Evolutionary conservation across 768 basidiomycete genomes (phyloP).

Genomic region (Gymnopilus junonius): DNA sequence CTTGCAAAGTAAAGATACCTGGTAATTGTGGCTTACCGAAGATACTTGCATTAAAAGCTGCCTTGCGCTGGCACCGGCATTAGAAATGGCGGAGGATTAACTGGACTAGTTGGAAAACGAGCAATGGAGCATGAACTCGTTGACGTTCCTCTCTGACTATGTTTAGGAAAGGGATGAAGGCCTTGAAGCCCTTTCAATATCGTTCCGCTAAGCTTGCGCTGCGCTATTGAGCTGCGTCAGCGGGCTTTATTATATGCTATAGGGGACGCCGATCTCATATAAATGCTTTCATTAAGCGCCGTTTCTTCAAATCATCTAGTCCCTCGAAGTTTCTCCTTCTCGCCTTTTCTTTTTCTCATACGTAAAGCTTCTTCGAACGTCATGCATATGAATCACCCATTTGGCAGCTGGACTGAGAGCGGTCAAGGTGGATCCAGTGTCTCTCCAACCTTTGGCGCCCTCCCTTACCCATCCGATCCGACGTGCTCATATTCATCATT

Average conservation of each 20-base stretch:
- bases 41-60: background rate
- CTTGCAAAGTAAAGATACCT: background rate
- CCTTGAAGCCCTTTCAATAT: constrained; percentile 17
- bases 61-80: background rate
- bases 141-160: background rate
- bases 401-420: constrained; percentile 38
- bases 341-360: background rate
- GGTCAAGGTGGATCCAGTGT: constrained; percentile 33
- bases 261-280: background rate
- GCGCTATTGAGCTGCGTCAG: background rate
- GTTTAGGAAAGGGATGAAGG: constrained; percentile 4
- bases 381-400: constrained; percentile 43
- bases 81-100: background rate
- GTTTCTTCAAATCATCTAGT: background rate
- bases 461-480: constrained; percentile 53
- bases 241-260: background rate
- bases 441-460: constrained; percentile 66
- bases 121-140: constrained; percentile 1
- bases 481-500: constrained; percentile 39
- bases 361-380: background rate
- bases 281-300: constrained; percentile 1
- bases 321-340: constrained; percentile 7
- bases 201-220: background rate
- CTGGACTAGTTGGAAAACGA: background rate
- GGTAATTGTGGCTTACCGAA: background rate